phyloP scores from a whole-genome alignment of 1,284 basidiomycete species.

The Mycosarcoma mackinlayi region DNA sequence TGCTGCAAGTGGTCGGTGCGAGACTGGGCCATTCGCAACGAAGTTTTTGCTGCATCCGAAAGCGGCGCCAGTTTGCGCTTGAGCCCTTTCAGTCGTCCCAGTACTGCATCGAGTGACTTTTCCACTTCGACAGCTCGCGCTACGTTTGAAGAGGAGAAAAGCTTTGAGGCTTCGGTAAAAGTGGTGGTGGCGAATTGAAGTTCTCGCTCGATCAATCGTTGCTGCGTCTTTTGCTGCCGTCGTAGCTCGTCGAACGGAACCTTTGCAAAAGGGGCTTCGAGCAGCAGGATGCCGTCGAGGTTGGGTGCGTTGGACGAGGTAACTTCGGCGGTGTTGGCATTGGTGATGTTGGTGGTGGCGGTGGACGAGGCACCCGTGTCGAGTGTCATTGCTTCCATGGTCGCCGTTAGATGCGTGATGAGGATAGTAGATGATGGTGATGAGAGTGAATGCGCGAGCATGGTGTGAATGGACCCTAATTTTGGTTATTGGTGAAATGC shows the following conservation, averaged over 20 bases:
- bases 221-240: slow-evolving; percentile 56
- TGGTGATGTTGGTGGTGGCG: background rate
- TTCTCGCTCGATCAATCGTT: slow-evolving; percentile 57
- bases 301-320: slow-evolving; percentile 26
- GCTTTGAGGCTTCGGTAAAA: slow-evolving; percentile 14
- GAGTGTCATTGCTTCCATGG: slow-evolving; percentile 23
- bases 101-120: slow-evolving; percentile 79
- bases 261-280: slow-evolving; percentile 86
- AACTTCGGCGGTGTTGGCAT: background rate
- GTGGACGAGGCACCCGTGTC: slow-evolving; percentile 8
- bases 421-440: slow-evolving; percentile 4
- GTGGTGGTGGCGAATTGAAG: slow-evolving; percentile 34
- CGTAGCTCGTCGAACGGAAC: slow-evolving; percentile 71
- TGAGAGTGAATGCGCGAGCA: background rate
- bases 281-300: slow-evolving; percentile 80
- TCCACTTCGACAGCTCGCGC: slow-evolving; percentile 20
- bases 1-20: slow-evolving; percentile 47
- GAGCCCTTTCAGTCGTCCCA: slow-evolving; percentile 78
- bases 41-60: slow-evolving; percentile 27
- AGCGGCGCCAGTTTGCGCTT: slow-evolving; percentile 78
- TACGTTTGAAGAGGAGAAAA: background rate
- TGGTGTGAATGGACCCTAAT: slow-evolving; percentile 14
- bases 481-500: background rate
- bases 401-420: background rate
- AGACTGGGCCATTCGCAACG: slow-evolving; percentile 38